Conservation (phyloP, 768 basidiomycete genomes). For the Serendipita sp. region DNA sequence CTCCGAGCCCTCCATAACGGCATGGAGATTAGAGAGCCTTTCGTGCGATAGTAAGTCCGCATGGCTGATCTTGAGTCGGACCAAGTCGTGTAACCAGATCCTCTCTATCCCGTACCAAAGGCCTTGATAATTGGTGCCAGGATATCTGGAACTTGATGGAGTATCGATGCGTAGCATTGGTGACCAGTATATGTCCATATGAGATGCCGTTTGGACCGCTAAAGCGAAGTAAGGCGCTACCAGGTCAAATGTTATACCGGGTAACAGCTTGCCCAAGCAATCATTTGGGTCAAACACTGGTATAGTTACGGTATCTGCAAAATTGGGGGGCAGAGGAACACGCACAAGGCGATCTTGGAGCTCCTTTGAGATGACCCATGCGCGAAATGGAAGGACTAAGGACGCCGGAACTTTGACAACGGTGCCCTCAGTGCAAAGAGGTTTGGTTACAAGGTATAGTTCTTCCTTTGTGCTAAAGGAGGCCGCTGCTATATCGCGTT, state of each 20-base stretch:
- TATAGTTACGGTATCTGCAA: constrained; percentile 30
- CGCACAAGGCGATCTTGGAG: constrained; percentile 10
- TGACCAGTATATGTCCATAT: constrained; percentile 49
- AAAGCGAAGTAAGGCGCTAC: constrained; percentile 50
- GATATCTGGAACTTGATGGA: constrained; percentile 28
- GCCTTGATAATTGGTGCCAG: constrained; percentile 54
- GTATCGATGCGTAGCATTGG: constrained; percentile 35
- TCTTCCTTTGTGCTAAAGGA: neutral
- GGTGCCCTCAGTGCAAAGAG: neutral
- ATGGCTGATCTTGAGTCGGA: constrained; percentile 48
- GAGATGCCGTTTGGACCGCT: constrained; percentile 55
- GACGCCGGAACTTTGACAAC: constrained; percentile 5
- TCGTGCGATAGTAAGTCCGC: neutral
- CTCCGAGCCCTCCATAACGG: constrained; percentile 50
- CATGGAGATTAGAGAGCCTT: constrained; percentile 29
- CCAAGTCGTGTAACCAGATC: constrained; percentile 75
- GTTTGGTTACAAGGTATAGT: neutral
- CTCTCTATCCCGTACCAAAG: constrained; percentile 84
- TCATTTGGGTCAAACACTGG: constrained; percentile 40
- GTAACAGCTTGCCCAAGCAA: constrained; percentile 9
- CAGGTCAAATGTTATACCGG: constrained; percentile 26
- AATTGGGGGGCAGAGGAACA: constrained; percentile 16
- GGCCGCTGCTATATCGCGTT: constrained; percentile 17
- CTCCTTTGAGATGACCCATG: constrained; percentile 13
- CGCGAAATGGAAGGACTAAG: constrained; percentile 15